Base-by-base conservation (phyloP, 192 early-diverging fungal species). In the Linnemannia hyalina region DNA sequence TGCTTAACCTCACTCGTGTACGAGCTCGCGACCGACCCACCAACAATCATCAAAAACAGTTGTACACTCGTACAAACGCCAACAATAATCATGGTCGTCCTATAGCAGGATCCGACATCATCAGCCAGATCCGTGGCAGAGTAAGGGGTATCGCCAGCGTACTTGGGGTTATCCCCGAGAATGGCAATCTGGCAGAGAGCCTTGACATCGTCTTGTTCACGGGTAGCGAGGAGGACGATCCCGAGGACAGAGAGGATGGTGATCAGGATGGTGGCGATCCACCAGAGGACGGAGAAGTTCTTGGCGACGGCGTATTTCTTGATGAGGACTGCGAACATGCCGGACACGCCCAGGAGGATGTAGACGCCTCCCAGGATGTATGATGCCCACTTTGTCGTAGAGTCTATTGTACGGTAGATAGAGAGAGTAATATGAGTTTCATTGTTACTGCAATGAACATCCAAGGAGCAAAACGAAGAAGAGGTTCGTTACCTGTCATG, bases 201-300 rank as follows among this genome's bases (percentile, higher is more conserved):
- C 68, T 73, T 73, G 84, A 74, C 70, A 0, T 78, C 78, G 3
- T 77, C 75, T 42, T 80, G 76, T 42, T 65, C 79, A 9, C 80
- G 49, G 0, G 79, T 86, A 26, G 79, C 79, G n/a, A 86, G 32
- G 26, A 86, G 54, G n/a, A 86, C 70, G 29, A 80, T 52, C 8
- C 36, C 65, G 79, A 32, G 35, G 16, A 77, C 47, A 1, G 75
- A 72, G 13, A 86, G 79, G 46, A 77, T 60, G 7, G 76, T 86
- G 68, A 69, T 38, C 22, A 81, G 8, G 49, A 80, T 13, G 29
- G 84, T 86, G 38, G 81, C 84, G 16, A 70, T 86, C 84, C 84
- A 86, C 84, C 84, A 86, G 70, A 86, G 76, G 40, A 86, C 84
- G 0, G 84, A 86, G 26, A 86, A 86, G 74, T 86, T 86, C 72